A percentile compares a stretch with the other conserved stretches of the same genome.
These are phyloP conservation scores for Pachysandra terminalis DNA, from an alignment of 164 flowering plant genomes.

Conservation along the genomic window DNA sequence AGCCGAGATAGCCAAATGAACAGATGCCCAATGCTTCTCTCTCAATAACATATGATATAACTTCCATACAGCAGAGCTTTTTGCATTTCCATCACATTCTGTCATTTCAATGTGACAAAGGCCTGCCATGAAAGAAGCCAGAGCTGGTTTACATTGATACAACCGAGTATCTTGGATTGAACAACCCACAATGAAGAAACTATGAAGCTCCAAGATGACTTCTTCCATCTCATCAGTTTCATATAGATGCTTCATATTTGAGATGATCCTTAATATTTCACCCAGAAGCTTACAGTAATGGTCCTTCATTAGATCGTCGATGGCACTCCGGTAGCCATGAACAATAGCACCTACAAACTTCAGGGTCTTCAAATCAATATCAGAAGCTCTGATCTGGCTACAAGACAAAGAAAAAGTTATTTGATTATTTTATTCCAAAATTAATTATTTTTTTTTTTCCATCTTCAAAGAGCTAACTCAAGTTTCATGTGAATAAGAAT, in stretches of 20 bases:
- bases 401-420: constrained; percentile 12
- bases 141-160: constrained; percentile 54
- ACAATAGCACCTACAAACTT: constrained; percentile 48
- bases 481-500: neutral
- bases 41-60: constrained; percentile 68
- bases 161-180: constrained; percentile 32
- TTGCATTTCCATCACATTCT: constrained; percentile 49
- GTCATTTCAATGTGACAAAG: constrained; percentile 53
- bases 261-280: constrained; percentile 57
- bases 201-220: constrained; percentile 63
- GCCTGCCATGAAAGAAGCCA: constrained; percentile 70
- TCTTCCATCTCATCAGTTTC: constrained; percentile 54
- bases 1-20: constrained; percentile 64
- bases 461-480: neutral
- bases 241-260: constrained; percentile 53
- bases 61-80: constrained; percentile 61
- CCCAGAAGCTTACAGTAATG: constrained; percentile 48
- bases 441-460: too few species aligned
- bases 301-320: constrained; percentile 30
- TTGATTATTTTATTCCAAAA: too few species aligned
- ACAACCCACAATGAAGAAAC: constrained; percentile 44
- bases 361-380: constrained; percentile 51
- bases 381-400: constrained; percentile 52
- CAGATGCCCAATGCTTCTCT: constrained; percentile 84
- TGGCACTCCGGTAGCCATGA: constrained; percentile 34